phyloP scores from a whole-genome alignment of 2,329 filamentous ascomycete genomes.

The Didymella arachidicola region DNA sequence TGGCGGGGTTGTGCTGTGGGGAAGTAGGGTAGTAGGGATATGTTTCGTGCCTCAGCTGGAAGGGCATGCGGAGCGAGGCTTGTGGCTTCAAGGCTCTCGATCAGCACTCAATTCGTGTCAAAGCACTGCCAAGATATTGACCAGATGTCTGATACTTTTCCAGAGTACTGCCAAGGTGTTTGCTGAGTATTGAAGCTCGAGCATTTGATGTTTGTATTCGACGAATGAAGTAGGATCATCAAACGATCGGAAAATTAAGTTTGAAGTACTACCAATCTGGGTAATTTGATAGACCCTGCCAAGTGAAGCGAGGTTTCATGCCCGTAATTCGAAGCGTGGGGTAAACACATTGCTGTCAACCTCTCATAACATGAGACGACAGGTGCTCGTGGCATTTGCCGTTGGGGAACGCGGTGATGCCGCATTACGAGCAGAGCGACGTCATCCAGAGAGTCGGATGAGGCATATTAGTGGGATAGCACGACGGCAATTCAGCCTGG shows the following conservation, averaged over 20 bases:
- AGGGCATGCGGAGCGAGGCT: background rate
- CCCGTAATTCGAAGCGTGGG: slow-evolving; percentile 14
- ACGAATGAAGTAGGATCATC: background rate
- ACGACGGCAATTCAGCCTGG: slow-evolving; percentile 1
- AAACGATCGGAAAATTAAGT: background rate
- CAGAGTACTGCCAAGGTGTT: background rate
- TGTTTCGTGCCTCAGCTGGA: background rate
- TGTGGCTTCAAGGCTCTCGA: background rate
- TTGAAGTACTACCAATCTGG: slow-evolving; percentile 9
- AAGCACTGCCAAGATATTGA: background rate
- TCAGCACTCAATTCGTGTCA: background rate
- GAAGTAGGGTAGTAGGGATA: background rate
- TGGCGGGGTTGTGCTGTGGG: background rate
- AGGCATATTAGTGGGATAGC: background rate
- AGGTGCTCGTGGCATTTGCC: background rate
- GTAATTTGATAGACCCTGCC: slow-evolving; percentile 20
- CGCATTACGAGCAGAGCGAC: slow-evolving; percentile 5
- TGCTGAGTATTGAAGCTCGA: background rate
- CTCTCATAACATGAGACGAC: background rate
- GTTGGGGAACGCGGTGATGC: background rate
- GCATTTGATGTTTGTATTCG: background rate
- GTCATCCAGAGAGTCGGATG: slow-evolving; percentile 18
- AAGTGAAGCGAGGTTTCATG: slow-evolving; percentile 22
- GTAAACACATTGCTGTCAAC: background rate
- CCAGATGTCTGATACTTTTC: background rate